Evolutionary conservation across 2,329 filamentous ascomycete genomes (phyloP).

Genomic region (Botrytis paeoniae): DNA sequence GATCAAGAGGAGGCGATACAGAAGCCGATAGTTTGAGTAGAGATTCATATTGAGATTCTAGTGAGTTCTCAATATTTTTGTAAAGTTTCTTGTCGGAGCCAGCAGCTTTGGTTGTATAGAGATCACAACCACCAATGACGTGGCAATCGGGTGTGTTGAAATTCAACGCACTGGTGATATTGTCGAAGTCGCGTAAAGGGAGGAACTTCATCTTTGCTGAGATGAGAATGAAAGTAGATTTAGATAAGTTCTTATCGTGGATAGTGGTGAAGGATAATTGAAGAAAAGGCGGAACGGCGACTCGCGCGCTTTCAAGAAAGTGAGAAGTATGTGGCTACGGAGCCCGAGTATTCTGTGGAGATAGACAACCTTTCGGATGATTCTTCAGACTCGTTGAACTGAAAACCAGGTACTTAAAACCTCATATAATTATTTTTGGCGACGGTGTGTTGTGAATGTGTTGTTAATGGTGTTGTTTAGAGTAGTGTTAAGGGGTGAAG

Average conservation of each 20-base stretch:
- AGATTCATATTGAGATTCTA: slow-evolving; percentile 88
- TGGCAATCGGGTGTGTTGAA: slow-evolving; percentile 93
- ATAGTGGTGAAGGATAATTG: slow-evolving; percentile 21
- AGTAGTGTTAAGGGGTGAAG: not conserved
- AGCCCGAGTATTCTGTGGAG: slow-evolving; percentile 36
- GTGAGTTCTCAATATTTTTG: slow-evolving; percentile 86
- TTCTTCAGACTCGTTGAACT: slow-evolving; percentile 39
- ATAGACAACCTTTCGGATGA: slow-evolving; percentile 34
- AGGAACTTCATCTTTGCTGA: slow-evolving; percentile 66
- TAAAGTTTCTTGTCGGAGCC: slow-evolving; percentile 96
- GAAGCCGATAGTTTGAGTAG: slow-evolving; percentile 82
- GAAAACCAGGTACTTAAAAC: slow-evolving; percentile 37
- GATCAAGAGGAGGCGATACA: slow-evolving; percentile 77
- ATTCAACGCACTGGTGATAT: slow-evolving; percentile 87
- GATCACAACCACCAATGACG: slow-evolving; percentile 88
- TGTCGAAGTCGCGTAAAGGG: slow-evolving; percentile 85
- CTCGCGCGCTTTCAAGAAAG: slow-evolving; percentile 30
- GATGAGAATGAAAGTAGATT: slow-evolving; percentile 26
- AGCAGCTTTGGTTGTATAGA: slow-evolving; percentile 96
- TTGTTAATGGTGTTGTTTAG: not conserved
- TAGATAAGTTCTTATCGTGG: slow-evolving; percentile 32
- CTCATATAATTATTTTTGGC: slow-evolving; percentile 26
- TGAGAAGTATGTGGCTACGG: slow-evolving; percentile 36
- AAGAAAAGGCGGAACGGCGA: slow-evolving; percentile 18
- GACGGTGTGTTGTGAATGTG: not conserved